Base-by-base conservation (phyloP, 1,284 basidiomycete genomes). In the Ustilago lituana region DNA sequence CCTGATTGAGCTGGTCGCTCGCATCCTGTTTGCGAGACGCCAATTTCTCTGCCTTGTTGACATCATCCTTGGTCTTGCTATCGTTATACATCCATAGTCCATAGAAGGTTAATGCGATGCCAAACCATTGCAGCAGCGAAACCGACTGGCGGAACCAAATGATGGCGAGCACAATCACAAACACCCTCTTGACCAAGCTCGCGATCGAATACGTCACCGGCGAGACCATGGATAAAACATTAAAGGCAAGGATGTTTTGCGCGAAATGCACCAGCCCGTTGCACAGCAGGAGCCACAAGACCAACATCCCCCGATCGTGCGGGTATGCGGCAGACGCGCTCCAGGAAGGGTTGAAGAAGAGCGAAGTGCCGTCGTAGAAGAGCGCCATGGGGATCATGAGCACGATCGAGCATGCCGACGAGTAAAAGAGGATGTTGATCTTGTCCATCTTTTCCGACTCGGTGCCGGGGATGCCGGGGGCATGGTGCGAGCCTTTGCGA, bases 191-290 rank as follows among this genome's bases (percentile, higher is more conserved):
- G 85, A 98, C 89, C 74, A 99, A 88, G 11, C 92, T 95, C 0
- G 95, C 96, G 82, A 99, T 98, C 43, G 92, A 94, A 85, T 99
- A 99, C 1, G 96, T 98, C 60, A 99, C 96, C 6, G 95, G 96
- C 8, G 94, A 98, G 1, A 94, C 96, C 31, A 92, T 91, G 2
- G 93, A 89, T 23, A 99, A 88, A 75, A 99, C 93, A 74, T 94
- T 87, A 84, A 99, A 98, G 19, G 96, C 96, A 73, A 98, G 90
- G 78, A 98, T 90, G 85, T 94, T 98, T 84, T 99, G 96, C 1
- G 89, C 89, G 82, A 97, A 98, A 84, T 99, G 94, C 17, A 95
- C 94, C 0, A 92, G 89, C 35, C 95, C 96, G 83, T 98, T 98
- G 83, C 92, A 86, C 80, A 92, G 86, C 77, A 97, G 90, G 20